These are phyloP conservation scores for Coemansia sp. DNA, from an alignment of 192 early-diverging fungal genomes.

Conservation along the genomic window DNA sequence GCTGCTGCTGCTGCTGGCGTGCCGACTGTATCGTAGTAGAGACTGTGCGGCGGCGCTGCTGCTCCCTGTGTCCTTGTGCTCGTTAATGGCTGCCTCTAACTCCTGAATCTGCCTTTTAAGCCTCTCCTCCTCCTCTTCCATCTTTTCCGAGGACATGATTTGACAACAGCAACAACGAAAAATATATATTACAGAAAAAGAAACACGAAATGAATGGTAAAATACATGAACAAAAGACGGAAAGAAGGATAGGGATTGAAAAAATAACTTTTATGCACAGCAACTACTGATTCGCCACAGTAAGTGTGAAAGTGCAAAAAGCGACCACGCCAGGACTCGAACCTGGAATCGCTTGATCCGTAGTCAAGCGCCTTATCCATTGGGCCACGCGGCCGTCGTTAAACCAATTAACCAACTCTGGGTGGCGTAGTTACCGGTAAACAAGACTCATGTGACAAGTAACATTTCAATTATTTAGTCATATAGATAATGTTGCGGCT, in stretches of 20 bases:
- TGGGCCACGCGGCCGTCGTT: slow-evolving; percentile 13
- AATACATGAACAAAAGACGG: slow-evolving; percentile 8
- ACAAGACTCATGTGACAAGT: no score
- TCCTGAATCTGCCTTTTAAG: slow-evolving; percentile 32
- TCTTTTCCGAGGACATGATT: slow-evolving; percentile 27
- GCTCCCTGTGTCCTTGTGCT: slow-evolving; percentile 10
- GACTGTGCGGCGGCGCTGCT: neutral
- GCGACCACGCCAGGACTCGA: slow-evolving; percentile 11
- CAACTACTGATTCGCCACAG: no score
- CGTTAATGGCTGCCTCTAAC: slow-evolving; percentile 26
- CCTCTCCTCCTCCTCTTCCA: slow-evolving; percentile 18
- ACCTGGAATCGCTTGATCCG: neutral
- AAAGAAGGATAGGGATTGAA: neutral
- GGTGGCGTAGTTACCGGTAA: no score
- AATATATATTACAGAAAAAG: neutral
- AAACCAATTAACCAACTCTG: no score
- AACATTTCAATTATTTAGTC: no score
- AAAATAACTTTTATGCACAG: no score
- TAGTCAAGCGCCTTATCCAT: slow-evolving; percentile 20
- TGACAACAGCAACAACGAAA: neutral
- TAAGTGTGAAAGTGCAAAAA: slow-evolving; percentile 9
- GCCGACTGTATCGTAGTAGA: neutral
- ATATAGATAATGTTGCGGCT: no score
- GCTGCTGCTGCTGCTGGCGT: neutral
- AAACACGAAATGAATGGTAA: neutral